Percentiles rank a stretch among this genome's conserved stretches.
phyloP scores from a whole-genome alignment of 1,284 basidiomycete species.

The Lentinula novae-zelandiae region DNA sequence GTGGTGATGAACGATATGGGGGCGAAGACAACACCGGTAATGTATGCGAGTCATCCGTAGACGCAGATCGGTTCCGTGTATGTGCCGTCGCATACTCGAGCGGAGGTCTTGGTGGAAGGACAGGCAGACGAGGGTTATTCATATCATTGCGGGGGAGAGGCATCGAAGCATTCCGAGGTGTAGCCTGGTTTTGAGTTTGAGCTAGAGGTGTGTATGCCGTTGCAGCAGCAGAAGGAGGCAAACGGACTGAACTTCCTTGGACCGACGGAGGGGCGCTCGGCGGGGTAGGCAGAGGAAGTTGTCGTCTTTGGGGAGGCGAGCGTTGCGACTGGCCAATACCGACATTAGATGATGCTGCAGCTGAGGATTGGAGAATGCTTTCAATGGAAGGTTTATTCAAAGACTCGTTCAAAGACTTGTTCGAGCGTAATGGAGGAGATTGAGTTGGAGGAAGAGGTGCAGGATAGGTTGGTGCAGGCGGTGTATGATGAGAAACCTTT shows the following conservation, averaged over 20 bases:
- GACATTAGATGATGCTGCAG: neutral
- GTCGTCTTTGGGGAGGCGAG: neutral
- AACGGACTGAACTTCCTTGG: neutral
- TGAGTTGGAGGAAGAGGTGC: conserved; percentile 23
- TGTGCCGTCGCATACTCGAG: neutral
- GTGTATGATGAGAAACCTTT: neutral
- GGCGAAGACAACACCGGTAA: conserved; percentile 11
- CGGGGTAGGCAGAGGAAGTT: neutral
- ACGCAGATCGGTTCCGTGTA: neutral
- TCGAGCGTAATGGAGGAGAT: conserved; percentile 8
- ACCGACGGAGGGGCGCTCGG: neutral
- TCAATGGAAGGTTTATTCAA: conserved; percentile 12
- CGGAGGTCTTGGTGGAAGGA: neutral
- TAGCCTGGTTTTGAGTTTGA: neutral
- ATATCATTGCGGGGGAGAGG: neutral
- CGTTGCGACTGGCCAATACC: neutral
- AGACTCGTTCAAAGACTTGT: neutral
- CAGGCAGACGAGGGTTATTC: neutral
- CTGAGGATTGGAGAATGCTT: conserved; percentile 7
- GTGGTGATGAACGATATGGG: conserved; percentile 13
- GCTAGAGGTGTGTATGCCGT: neutral
- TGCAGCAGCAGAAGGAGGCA: neutral
- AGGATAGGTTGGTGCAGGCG: conserved; percentile 18
- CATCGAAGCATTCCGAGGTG: neutral
- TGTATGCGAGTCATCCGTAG: neutral